Conservation (phyloP, 345 rosid genomes). For the Streptanthus diversifolius region DNA sequence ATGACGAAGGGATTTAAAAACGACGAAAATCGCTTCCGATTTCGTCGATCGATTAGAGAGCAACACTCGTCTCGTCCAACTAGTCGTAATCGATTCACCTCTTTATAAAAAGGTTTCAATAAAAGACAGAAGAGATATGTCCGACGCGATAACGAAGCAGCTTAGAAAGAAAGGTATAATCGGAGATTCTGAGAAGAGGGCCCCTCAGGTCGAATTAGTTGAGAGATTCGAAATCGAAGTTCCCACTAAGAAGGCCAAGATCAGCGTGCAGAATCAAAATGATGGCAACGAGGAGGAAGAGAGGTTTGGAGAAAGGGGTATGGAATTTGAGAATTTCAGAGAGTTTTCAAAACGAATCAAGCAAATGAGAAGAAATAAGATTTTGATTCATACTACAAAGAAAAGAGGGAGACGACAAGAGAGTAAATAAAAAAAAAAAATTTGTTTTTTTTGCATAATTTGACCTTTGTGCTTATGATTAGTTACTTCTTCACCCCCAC, state of each 20-base stretch:
- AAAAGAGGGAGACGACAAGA: not conserved
- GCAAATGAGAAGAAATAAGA: not conserved
- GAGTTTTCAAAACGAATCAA: slow-evolving; percentile 9
- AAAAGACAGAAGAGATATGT: not conserved
- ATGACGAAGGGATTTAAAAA: not conserved
- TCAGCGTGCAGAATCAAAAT: not conserved
- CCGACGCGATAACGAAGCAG: not conserved
- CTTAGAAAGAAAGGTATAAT: not conserved
- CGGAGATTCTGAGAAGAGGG: slow-evolving; percentile 12
- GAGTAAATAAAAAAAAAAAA: not conserved
- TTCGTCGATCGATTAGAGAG: not conserved
- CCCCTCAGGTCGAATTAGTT: not conserved
- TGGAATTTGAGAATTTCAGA: not conserved
- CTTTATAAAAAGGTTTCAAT: not conserved
- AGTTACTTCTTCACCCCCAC: not conserved
- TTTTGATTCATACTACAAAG: not conserved
- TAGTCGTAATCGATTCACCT: not conserved
- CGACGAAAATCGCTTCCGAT: not conserved
- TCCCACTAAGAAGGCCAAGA: not conserved
- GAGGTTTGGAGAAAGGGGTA: not conserved
- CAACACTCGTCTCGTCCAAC: not conserved
- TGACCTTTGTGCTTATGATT: not conserved
- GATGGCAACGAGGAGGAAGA: not conserved
- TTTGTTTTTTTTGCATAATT: not conserved
- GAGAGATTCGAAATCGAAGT: not conserved